Percentiles rank a stretch among this genome's conserved stretches.
phyloP scores from a whole-genome alignment of 176 grass and related monocot genomes.

The Microstegium vimineum region DNA sequence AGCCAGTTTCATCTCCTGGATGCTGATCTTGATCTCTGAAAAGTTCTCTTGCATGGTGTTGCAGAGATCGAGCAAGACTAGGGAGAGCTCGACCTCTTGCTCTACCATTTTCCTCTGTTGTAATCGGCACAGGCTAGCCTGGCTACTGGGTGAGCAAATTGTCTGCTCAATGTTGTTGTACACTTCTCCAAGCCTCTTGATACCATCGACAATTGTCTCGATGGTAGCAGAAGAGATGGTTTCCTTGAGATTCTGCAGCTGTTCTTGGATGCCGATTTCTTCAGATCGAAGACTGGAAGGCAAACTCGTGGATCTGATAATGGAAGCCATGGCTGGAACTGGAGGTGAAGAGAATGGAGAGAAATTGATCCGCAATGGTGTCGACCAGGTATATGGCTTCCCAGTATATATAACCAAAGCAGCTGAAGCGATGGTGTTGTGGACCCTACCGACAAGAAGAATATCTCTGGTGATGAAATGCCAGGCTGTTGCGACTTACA shows the following conservation, averaged over 20 bases:
- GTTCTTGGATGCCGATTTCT: not conserved
- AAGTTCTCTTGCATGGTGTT: conserved; percentile 23
- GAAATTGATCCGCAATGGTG: not conserved
- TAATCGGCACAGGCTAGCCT: conserved; percentile 25
- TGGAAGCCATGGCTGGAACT: conserved; percentile 9
- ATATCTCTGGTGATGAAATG: not conserved
- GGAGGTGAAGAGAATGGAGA: not conserved
- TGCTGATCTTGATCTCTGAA: conserved; percentile 25
- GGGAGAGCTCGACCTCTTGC: conserved; percentile 39
- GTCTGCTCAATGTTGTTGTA: conserved; percentile 32
- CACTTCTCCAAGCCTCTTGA: conserved; percentile 24
- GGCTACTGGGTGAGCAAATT: conserved; percentile 42
- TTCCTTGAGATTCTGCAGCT: conserved; percentile 24
- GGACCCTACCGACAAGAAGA: conserved; percentile 7
- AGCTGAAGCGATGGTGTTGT: not conserved
- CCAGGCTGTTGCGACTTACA: not conserved
- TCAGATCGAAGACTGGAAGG: conserved; percentile 17
- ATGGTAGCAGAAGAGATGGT: conserved; percentile 20
- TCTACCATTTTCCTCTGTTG: conserved; percentile 47
- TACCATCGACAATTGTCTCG: not conserved
- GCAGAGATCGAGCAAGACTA: conserved; percentile 45
- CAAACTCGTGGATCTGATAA: conserved; percentile 25
- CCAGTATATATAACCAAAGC: conserved; percentile 23
- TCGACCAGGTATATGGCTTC: conserved; percentile 12
- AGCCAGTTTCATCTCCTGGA: conserved; percentile 31